Conservation (phyloP, 257 asterid genomes). For the Cynanchum wilfordii region DNA sequence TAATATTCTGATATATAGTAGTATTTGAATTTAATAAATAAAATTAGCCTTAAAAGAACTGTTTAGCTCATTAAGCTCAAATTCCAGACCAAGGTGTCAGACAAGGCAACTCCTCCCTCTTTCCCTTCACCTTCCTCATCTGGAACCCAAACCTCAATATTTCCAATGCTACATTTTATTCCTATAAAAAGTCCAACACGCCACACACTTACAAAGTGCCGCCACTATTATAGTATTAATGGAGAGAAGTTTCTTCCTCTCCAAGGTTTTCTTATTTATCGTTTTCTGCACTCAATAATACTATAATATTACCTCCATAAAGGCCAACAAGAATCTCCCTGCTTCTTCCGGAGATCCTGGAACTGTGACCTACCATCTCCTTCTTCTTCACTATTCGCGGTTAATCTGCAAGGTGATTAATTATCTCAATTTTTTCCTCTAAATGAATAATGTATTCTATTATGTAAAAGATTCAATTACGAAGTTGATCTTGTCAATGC, state of each 20-base stretch:
- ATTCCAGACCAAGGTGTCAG: too few relatives aligned
- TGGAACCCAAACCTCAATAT: neutral
- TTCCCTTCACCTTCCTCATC: neutral
- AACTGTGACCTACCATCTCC: neutral
- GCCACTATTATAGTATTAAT: neutral
- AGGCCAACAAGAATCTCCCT: neutral
- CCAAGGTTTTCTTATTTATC: slow-evolving; percentile 22
- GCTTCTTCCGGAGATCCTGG: slow-evolving; percentile 23
- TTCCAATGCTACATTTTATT: too few relatives aligned
- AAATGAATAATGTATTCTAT: too few relatives aligned
- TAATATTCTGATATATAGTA: too few relatives aligned
- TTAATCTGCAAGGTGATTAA: too few relatives aligned
- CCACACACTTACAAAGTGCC: too few relatives aligned
- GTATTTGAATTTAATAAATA: too few relatives aligned
- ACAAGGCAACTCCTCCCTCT: neutral
- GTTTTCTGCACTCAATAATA: slow-evolving; percentile 5
- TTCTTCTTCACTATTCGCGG: neutral
- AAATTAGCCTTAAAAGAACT: too few relatives aligned
- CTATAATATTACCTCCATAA: neutral
- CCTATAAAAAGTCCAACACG: neutral
- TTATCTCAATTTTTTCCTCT: too few relatives aligned
- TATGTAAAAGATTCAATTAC: too few relatives aligned
- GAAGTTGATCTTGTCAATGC: neutral
- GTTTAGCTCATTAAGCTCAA: too few relatives aligned
- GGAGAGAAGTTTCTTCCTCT: slow-evolving; percentile 34